A percentile compares a stretch with the other conserved stretches of the same genome.
Evolutionary conservation across 2,329 filamentous ascomycete species (phyloP).

Genomic region (Penicillium frequentans): DNA sequence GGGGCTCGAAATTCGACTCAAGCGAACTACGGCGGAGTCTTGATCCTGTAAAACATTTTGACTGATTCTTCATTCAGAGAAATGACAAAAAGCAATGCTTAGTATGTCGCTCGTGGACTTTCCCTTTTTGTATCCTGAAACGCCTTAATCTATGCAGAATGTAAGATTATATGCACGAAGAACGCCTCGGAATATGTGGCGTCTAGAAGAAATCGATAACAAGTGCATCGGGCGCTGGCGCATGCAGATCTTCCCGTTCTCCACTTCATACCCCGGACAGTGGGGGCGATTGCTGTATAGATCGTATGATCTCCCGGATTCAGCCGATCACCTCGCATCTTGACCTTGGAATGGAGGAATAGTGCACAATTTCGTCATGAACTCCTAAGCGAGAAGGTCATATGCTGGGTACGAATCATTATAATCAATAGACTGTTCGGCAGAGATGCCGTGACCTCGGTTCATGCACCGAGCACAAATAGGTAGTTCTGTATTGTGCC

Average conservation of each 20-base stretch:
- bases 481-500: not conserved
- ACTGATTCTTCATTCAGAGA: not conserved
- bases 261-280: not conserved
- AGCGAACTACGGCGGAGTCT: slow-evolving; percentile 17
- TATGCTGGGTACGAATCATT: not conserved
- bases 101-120: not conserved
- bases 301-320: not conserved
- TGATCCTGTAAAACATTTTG: slow-evolving; percentile 1
- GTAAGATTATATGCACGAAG: not conserved
- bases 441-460: not conserved
- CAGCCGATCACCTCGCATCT: not conserved
- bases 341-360: not conserved
- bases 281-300: not conserved
- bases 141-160: not conserved
- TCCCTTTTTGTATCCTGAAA: not conserved
- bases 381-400: not conserved
- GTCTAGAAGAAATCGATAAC: not conserved
- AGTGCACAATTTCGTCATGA: not conserved
- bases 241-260: not conserved
- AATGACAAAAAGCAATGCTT: not conserved
- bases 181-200: not conserved
- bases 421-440: not conserved
- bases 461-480: not conserved
- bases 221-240: not conserved
- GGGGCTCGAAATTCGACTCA: slow-evolving; percentile 23